A percentile compares a stretch with the other conserved stretches of the same genome.
Evolutionary conservation across 192 early-diverging fungal species (phyloP).

Genomic region (Dissophora ornata): DNA sequence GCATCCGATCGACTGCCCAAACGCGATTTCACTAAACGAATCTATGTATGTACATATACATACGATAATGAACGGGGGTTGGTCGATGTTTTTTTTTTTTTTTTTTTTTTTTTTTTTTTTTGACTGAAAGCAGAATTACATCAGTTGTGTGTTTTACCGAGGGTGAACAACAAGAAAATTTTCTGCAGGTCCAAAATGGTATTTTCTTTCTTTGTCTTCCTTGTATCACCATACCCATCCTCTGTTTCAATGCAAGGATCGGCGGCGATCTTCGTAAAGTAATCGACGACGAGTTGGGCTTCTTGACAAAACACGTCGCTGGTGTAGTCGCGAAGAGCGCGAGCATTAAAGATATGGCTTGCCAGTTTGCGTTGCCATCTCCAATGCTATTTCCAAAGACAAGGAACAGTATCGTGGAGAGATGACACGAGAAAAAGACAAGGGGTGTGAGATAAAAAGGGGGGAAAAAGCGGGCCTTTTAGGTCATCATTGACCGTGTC

Average conservation of each 20-base stretch:
- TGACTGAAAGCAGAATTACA: too few species aligned
- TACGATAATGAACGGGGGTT: too few species aligned
- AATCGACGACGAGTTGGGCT: constrained; percentile 24
- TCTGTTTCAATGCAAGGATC: too few species aligned
- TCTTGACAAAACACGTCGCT: constrained; percentile 33
- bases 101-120: too few species aligned
- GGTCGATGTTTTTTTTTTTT: too few species aligned
- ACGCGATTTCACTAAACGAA: constrained; percentile 43
- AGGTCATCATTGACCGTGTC: too few species aligned
- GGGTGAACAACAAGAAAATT: constrained; percentile 33
- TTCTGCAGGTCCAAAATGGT: constrained; percentile 19
- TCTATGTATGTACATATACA: constrained; percentile 5
- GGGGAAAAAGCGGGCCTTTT: too few species aligned
- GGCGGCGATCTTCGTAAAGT: constrained; percentile 16
- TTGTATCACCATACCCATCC: too few species aligned
- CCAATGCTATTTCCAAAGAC: constrained; percentile 12
- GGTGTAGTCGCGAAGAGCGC: constrained; percentile 29
- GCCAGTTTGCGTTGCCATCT: constrained; percentile 41
- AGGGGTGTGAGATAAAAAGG: background rate
- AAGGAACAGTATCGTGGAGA: too few species aligned
- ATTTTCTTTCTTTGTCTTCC: too few species aligned
- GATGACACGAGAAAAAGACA: background rate
- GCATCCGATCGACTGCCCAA: constrained; percentile 39
- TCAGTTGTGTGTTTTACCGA: too few species aligned
- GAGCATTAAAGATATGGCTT: constrained; percentile 33